Conservation (phyloP, 2,329 filamentous ascomycete species). For the Epichloe elymi region DNA sequence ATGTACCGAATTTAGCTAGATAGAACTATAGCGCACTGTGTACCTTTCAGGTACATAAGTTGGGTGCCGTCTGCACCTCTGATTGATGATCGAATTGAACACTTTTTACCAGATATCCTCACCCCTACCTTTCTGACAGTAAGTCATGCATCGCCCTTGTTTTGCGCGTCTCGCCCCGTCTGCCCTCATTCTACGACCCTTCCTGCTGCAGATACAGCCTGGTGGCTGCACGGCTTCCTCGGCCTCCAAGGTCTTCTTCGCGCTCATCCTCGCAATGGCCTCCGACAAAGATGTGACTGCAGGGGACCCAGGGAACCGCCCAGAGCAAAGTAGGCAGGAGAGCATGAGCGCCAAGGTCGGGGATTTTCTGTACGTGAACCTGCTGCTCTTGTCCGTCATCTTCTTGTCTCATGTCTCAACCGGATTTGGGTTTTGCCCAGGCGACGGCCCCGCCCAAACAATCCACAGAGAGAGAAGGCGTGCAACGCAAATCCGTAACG, state of each 20-base stretch:
- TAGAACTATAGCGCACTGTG: too few species aligned
- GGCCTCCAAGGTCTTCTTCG: background rate
- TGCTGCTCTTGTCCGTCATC: constrained; percentile 1
- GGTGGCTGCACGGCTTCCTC: background rate
- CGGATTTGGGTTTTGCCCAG: background rate
- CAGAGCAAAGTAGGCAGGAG: constrained; percentile 7
- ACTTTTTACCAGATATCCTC: too few species aligned
- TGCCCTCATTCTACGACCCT: background rate
- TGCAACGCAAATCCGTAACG: background rate
- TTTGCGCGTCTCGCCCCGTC: background rate
- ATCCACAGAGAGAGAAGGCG: too few species aligned
- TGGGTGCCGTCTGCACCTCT: too few species aligned
- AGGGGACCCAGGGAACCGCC: background rate
- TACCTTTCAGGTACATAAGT: too few species aligned
- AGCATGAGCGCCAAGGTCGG: constrained; percentile 19
- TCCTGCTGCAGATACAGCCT: background rate
- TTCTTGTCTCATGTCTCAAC: background rate
- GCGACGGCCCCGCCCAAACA: too few species aligned
- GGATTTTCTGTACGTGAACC: constrained; percentile 20
- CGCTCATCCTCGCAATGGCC: background rate
- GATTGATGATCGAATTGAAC: too few species aligned
- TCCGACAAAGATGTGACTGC: background rate
- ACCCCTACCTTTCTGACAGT: too few species aligned
- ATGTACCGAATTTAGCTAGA: too few species aligned
- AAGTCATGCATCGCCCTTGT: too few species aligned